Evolutionary conservation across 352 stramenopile species (phyloP).

Genomic region (Lagenidium giganteum): DNA sequence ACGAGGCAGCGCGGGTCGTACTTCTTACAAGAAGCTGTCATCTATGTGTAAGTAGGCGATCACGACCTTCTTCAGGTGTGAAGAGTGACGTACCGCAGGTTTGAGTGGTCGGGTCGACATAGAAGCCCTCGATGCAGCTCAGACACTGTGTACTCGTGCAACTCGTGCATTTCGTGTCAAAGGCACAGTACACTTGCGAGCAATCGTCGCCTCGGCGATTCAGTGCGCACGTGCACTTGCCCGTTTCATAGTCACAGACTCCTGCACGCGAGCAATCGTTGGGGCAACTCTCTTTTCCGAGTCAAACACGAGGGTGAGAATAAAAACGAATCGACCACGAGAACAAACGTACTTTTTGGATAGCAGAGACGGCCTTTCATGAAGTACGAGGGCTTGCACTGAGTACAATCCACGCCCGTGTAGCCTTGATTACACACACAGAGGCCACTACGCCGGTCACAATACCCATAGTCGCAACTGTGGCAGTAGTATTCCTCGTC

Average conservation of each 20-base stretch:
- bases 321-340: neutral
- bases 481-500: conserved; percentile 91
- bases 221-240: conserved; percentile 70
- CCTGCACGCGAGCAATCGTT: conserved; percentile 87
- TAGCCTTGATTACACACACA: conserved; percentile 95
- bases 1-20: conserved; percentile 90
- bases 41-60: neutral
- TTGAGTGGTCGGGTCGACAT: conserved; percentile 52
- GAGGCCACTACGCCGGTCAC: conserved; percentile 88
- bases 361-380: conserved; percentile 81
- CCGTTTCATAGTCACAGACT: conserved; percentile 86
- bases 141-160: conserved; percentile 82
- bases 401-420: conserved; percentile 84
- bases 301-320: neutral
- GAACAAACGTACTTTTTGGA: conserved; percentile 65
- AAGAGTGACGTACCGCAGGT: conserved; percentile 48
- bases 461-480: conserved; percentile 90
- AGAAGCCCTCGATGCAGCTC: conserved; percentile 86
- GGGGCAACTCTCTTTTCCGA: conserved; percentile 60
- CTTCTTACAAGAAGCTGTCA: conserved; percentile 65
- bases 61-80: neutral
- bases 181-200: conserved; percentile 54
- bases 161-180: conserved; percentile 82
- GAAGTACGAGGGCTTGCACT: conserved; percentile 88
- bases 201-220: conserved; percentile 82